Base-by-base conservation (phyloP, 352 stramenopile genomes). In the Phytophthora constricta region DNA sequence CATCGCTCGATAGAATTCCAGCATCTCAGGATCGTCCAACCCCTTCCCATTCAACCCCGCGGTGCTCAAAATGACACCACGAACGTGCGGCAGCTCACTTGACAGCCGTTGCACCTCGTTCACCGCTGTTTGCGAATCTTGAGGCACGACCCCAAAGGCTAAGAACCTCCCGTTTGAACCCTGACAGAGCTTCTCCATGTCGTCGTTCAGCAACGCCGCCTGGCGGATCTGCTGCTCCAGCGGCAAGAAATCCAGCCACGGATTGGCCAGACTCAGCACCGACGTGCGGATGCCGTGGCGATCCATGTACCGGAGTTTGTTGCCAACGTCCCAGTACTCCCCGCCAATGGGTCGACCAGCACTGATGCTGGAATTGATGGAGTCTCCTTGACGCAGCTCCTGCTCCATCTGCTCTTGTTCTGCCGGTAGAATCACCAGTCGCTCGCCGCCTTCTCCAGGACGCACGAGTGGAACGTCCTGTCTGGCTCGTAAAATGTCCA, bases 241-340 rank as follows among this genome's bases (percentile, higher is more conserved):
- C 0, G 77, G 65, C 46, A 91, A 57, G 64, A 91, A 91, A 54
- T 91, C 82, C 20, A 91, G 68, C 82, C 82, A 91, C 58, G 82
- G 82, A 50, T 90, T 90, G n/a, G 82, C 82, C 5, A 90, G 74
- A 64, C 73, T 86, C 33, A 91, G 60, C 33, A 89, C 74, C 4
- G 78, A 88, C 42, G 66, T 65, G 34, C 50, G 57, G 59, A 89
- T 90, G n/a, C 81, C 81, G 55, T 91, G 82, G 20, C 54, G 58
- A 51, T 91, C 82, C 82, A 91, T 91, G 72, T 89, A 91, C 22
- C 59, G 50, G 27, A 91, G 70, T 57, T 91, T 91, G 57, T 82
- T 62, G 31, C 61, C 27, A 1, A 77, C 61, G 63, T 84, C 65
- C 66, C 70, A 91, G 61, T 90, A 91, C 64, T 91, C 82, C 9